Evolutionary conservation across 192 early-diverging fungal species (phyloP).

Genomic region (Podila epicladia): DNA sequence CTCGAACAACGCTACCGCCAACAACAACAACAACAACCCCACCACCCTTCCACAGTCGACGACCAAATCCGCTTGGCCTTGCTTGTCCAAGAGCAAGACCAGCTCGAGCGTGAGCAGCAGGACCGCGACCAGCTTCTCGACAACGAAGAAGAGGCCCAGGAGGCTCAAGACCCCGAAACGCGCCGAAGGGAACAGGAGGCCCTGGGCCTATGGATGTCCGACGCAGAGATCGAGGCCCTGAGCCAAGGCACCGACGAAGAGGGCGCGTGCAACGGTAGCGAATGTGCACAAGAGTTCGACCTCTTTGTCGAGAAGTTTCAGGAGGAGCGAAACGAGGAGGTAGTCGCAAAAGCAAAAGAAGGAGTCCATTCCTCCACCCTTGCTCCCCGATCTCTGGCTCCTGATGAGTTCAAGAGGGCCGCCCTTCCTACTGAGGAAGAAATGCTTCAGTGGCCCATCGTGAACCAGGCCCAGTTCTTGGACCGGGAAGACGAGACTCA

Average conservation of each 20-base stretch:
- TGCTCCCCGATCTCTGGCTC: neutral
- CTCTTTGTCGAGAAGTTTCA: conserved; percentile 30
- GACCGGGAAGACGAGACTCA: conserved; percentile 35
- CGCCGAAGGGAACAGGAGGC: conserved; percentile 30
- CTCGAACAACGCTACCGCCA: conserved; percentile 19
- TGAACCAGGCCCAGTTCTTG: conserved; percentile 20
- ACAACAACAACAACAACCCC: conserved; percentile 5
- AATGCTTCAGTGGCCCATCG: conserved; percentile 42
- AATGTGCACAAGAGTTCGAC: conserved; percentile 15
- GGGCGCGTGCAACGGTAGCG: neutral
- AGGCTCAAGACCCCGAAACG: conserved; percentile 31
- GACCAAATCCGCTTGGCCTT: conserved; percentile 4
- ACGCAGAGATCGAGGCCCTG: conserved; percentile 29
- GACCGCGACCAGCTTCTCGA: conserved; percentile 34
- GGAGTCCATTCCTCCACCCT: neutral
- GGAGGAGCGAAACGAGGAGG: conserved; percentile 12
- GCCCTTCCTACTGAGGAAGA: conserved; percentile 31
- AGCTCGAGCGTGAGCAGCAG: conserved; percentile 36
- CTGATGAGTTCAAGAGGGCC: neutral
- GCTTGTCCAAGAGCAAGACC: conserved; percentile 33
- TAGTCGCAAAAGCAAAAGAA: neutral
- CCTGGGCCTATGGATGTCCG: conserved; percentile 44
- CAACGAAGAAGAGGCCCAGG: conserved; percentile 32
- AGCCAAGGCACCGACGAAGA: neutral
- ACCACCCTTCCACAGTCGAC: neutral